A percentile compares a stretch with the other conserved stretches of the same genome.
Evolutionary conservation across 345 rosid species (phyloP).

Genomic region (Moricandia moricandioides): DNA sequence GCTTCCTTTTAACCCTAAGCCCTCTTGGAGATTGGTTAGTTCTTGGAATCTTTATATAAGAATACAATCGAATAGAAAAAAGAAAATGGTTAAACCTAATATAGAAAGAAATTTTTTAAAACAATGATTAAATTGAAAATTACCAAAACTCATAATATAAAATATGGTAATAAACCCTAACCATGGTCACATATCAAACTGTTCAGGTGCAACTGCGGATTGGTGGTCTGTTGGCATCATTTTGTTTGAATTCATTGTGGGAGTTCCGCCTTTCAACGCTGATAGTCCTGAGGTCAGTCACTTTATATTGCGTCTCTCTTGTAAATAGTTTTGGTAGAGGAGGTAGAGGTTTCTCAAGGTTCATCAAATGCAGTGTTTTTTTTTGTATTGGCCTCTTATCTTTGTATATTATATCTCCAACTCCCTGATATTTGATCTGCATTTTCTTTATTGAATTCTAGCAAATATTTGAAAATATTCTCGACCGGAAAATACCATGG

Average conservation of each 20-base stretch:
- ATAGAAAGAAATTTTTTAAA: not conserved
- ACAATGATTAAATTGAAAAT: not conserved
- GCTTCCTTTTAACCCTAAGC: not conserved
- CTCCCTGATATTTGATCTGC: not conserved
- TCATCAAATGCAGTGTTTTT: not conserved
- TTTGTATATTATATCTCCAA: not conserved
- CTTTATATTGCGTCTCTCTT: conserved; percentile 5
- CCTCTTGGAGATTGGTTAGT: too few species aligned
- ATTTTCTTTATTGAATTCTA: conserved; percentile 41
- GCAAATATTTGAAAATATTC: conserved; percentile 91
- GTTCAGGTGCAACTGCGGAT: conserved; percentile 84
- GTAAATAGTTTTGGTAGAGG: not conserved
- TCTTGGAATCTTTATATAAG: not conserved
- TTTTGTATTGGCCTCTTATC: conserved; percentile 2
- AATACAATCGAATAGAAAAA: not conserved
- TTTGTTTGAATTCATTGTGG: conserved; percentile 79
- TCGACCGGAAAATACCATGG: conserved; percentile 93
- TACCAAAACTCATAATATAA: not conserved
- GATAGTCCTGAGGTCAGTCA: conserved; percentile 40
- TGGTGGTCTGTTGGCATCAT: conserved; percentile 99
- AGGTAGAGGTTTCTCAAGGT: conserved; percentile 12
- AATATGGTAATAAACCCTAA: not conserved
- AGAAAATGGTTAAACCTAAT: not conserved
- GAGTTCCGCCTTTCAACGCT: conserved; percentile 88
- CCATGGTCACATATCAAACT: not conserved